Conservation (phyloP, 148 eudicot genomes). For the Diospyros kaki region DNA sequence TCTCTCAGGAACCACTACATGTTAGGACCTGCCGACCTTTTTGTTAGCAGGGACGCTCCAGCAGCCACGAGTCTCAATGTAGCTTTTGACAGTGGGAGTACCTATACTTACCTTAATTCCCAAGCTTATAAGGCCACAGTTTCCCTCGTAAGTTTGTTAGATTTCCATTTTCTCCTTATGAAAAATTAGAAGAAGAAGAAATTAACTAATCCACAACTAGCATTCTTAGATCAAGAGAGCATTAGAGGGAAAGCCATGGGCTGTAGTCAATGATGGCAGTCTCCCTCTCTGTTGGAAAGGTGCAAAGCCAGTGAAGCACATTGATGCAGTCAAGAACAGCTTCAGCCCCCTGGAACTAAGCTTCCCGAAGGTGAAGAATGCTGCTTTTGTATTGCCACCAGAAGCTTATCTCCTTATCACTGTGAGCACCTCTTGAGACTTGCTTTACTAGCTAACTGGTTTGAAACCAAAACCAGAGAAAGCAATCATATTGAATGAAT, state of each 20-base stretch:
- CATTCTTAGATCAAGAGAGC: slow-evolving; percentile 13
- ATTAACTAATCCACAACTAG: background rate
- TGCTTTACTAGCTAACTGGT: background rate
- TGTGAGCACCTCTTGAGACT: slow-evolving; percentile 11
- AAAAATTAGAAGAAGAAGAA: background rate
- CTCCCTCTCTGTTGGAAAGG: slow-evolving; percentile 25
- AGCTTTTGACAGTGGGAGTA: slow-evolving; percentile 25
- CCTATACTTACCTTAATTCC: slow-evolving; percentile 24
- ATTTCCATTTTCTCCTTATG: no score
- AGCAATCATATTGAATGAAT: background rate
- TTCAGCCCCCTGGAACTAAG: slow-evolving; percentile 21
- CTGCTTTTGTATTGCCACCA: slow-evolving; percentile 8
- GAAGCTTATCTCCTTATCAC: slow-evolving; percentile 20
- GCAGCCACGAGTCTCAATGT: slow-evolving; percentile 7
- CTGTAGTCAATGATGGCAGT: slow-evolving; percentile 9
- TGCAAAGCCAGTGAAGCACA: slow-evolving; percentile 4
- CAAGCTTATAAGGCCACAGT: slow-evolving; percentile 17
- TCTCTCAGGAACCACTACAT: slow-evolving; percentile 19
- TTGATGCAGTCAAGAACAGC: slow-evolving; percentile 14
- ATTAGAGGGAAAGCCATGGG: slow-evolving; percentile 11
- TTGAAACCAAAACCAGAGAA: no score
- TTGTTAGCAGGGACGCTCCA: slow-evolving; percentile 4
- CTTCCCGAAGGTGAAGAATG: slow-evolving; percentile 12
- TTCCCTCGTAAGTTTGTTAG: slow-evolving; percentile 9
- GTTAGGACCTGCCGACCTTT: slow-evolving; percentile 18